Evolutionary conservation across 257 asterid species (phyloP).

Genomic region (Gynochthodes officinalis): DNA sequence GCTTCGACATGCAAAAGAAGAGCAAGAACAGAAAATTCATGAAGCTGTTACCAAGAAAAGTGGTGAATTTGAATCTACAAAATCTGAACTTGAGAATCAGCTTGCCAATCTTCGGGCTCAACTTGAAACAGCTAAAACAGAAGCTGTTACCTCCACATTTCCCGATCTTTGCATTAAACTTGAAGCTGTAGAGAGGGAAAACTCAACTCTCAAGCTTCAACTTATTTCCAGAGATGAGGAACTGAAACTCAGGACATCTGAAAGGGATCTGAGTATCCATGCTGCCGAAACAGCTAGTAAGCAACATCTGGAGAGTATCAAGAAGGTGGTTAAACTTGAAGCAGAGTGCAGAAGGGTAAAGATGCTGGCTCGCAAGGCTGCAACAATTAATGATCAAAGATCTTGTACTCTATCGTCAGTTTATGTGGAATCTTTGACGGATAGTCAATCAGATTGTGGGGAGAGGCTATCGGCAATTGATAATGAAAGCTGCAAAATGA

Average conservation of each 20-base stretch:
- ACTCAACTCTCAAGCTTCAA: conserved; percentile 49
- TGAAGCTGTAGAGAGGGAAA: conserved; percentile 60
- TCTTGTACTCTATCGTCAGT: conserved; percentile 47
- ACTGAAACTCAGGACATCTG: conserved; percentile 37
- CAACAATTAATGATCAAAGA: conserved; percentile 31
- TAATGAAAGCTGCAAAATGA: conserved; percentile 29
- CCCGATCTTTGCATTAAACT: conserved; percentile 46
- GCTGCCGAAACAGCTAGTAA: conserved; percentile 86
- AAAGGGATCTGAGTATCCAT: conserved; percentile 56
- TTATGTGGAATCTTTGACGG: conserved; percentile 51
- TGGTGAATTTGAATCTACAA: conserved; percentile 50
- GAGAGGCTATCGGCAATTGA: conserved; percentile 37
- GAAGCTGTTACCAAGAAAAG: conserved; percentile 39
- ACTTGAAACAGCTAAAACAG: conserved; percentile 43
- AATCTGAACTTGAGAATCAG: conserved; percentile 55
- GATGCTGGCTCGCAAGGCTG: conserved; percentile 40
- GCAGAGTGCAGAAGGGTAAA: conserved; percentile 76
- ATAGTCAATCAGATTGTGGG: conserved; percentile 59
- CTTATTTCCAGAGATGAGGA: conserved; percentile 47
- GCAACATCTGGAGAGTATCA: conserved; percentile 64
- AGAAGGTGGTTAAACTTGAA: conserved; percentile 62
- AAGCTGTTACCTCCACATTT: conserved; percentile 30
- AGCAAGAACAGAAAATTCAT: conserved; percentile 58
- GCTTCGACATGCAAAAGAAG: conserved; percentile 77
- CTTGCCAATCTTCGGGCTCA: conserved; percentile 46